phyloP scores from a whole-genome alignment of 805 yeast species.

The Metschnikowia shivogae region DNA sequence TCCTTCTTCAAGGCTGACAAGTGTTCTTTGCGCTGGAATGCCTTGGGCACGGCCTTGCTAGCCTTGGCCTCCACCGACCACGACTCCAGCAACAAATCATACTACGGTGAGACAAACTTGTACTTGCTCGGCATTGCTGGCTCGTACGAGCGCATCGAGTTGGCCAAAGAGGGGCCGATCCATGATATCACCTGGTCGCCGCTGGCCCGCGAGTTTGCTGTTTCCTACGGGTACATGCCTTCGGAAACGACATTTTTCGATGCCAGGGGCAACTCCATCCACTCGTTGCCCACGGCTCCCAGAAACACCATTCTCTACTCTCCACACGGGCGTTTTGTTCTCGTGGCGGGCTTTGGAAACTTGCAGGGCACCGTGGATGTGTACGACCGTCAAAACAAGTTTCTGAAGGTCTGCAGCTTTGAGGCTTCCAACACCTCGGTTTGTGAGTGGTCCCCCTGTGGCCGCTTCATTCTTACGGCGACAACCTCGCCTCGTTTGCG shows the following conservation, averaged over 20 bases:
- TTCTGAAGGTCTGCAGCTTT: constrained; percentile 71
- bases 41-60: constrained; percentile 86
- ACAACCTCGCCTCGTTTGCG: constrained; percentile 95
- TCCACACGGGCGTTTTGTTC: constrained; percentile 86
- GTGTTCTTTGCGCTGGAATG: constrained; percentile 90
- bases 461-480: constrained; percentile 87
- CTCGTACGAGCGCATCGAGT: constrained; percentile 79
- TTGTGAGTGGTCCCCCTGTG: constrained; percentile 98
- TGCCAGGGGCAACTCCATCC: constrained; percentile 83
- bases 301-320: constrained; percentile 88
- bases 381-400: constrained; percentile 85
- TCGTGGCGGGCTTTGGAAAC: constrained; percentile 97
- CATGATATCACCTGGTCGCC: constrained; percentile 98
- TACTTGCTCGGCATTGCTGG: constrained; percentile 91
- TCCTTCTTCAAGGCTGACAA: constrained; percentile 94
- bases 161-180: constrained; percentile 93
- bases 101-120: constrained; percentile 93
- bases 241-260: constrained; percentile 92
- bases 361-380: constrained; percentile 95
- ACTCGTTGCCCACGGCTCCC: constrained; percentile 79
- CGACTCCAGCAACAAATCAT: constrained; percentile 87
- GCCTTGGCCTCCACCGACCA: constrained; percentile 95
- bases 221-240: constrained; percentile 96
- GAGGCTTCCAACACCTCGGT: constrained; percentile 95
- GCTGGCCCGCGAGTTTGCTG: constrained; percentile 93